phyloP scores from a whole-genome alignment of 495 filamentous ascomycete species.

The Penicillium coffeae region DNA sequence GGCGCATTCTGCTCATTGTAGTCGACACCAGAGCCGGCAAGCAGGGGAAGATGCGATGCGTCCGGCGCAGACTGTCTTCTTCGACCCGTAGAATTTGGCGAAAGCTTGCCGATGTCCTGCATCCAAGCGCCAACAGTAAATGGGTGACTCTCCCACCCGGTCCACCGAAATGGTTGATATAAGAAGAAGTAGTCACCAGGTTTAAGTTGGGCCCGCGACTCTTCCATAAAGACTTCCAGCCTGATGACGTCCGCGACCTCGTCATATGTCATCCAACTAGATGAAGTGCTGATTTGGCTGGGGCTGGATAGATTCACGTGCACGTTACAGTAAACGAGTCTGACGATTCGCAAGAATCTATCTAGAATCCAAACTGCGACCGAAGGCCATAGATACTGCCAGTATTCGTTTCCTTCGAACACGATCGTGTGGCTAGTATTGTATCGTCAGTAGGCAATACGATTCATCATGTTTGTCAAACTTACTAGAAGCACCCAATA shows the following conservation, averaged over 20 bases:
- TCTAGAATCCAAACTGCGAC: constrained; percentile 51
- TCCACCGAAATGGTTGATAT: constrained; percentile 46
- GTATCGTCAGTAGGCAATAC: background rate
- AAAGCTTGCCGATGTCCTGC: constrained; percentile 15
- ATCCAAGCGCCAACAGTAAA: constrained; percentile 53
- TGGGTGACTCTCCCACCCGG: constrained; percentile 57
- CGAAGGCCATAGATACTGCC: constrained; percentile 50
- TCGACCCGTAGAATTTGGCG: background rate
- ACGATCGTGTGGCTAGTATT: constrained; percentile 44
- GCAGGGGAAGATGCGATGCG: constrained; percentile 30
- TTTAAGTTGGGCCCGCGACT: constrained; percentile 28
- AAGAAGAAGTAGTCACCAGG: constrained; percentile 57
- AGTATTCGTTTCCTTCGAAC: constrained; percentile 45
- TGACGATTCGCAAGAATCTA: constrained; percentile 42
- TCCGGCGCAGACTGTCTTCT: constrained; percentile 13
- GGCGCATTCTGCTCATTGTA: background rate
- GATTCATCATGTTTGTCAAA: too few relatives aligned
- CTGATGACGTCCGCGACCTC: constrained; percentile 47
- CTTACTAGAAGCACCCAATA: constrained; percentile 52
- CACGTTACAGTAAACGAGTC: constrained; percentile 48
- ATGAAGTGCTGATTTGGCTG: constrained; percentile 21
- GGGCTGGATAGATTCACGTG: constrained; percentile 19
- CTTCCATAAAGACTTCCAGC: constrained; percentile 38
- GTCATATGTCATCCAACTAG: constrained; percentile 42
- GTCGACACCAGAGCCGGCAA: constrained; percentile 16